Percentiles rank a stretch among this genome's conserved stretches.
These are phyloP conservation scores for Amanita muscaria DNA, from an alignment of 768 basidiomycete species.

Conservation along the genomic window DNA sequence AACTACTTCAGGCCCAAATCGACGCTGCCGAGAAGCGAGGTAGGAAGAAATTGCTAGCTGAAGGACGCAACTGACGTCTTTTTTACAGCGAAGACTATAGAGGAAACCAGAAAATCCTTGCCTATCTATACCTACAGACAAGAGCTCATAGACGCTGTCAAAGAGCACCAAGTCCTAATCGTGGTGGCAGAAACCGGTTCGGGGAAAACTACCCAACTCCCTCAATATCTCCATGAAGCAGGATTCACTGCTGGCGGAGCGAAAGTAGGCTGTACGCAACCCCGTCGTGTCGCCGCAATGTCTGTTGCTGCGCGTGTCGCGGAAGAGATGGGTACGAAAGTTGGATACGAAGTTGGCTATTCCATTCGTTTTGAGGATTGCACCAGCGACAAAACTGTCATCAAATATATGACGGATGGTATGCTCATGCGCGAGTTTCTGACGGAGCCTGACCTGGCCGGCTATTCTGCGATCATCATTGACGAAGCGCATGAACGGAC, in stretches of 20 bases:
- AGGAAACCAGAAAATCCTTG: conserved; percentile 87
- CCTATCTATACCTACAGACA: conserved; percentile 90
- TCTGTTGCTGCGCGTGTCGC: conserved; percentile 98
- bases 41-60: conserved; percentile 25
- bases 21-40: conserved; percentile 88
- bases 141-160: conserved; percentile 80
- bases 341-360: conserved; percentile 99
- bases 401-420: conserved; percentile 99
- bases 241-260: conserved; percentile 84
- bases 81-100: conserved; percentile 69
- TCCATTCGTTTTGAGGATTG: conserved; percentile 99
- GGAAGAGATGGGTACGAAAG: conserved; percentile 95
- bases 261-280: conserved; percentile 95
- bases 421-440: conserved; percentile 96
- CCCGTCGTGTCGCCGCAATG: conserved; percentile 98
- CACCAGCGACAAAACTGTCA: conserved; percentile 96
- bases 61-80: conserved; percentile 1
- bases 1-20: conserved; percentile 76
- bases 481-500: conserved; percentile 99
- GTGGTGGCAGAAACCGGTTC: conserved; percentile 99
- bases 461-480: conserved; percentile 92
- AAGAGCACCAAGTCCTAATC: conserved; percentile 89
- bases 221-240: conserved; percentile 96
- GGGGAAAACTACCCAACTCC: conserved; percentile 96
- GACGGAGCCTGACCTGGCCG: conserved; percentile 93